Conservation (phyloP, 768 basidiomycete genomes). For the Boletus pseudopeckii region DNA sequence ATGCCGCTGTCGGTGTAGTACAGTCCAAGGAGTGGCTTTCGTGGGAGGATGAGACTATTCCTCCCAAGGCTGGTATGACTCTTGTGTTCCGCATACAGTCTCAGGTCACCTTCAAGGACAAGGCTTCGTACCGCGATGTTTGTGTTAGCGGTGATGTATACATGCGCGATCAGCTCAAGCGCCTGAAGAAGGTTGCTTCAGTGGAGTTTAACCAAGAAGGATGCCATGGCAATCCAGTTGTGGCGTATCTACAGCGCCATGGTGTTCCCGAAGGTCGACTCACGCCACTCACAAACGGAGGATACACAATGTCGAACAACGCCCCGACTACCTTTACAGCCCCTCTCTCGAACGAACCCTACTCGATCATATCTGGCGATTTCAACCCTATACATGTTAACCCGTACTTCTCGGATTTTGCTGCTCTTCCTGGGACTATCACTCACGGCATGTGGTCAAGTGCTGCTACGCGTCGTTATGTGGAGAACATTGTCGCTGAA, state of each 20-base stretch:
- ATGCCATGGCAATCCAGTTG: conserved; percentile 88
- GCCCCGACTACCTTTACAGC: conserved; percentile 68
- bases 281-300: conserved; percentile 76
- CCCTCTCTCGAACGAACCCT: conserved; percentile 91
- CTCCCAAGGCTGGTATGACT: conserved; percentile 74
- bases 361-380: conserved; percentile 94
- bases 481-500: conserved; percentile 92
- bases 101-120: conserved; percentile 88
- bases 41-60: conserved; percentile 81
- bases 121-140: conserved; percentile 76
- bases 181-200: conserved; percentile 82
- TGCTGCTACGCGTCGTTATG: conserved; percentile 87
- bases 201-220: conserved; percentile 86
- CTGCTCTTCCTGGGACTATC: conserved; percentile 91
- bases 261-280: conserved; percentile 76
- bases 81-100: conserved; percentile 90
- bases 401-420: conserved; percentile 95
- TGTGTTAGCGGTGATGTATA: conserved; percentile 83
- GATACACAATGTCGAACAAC: conserved; percentile 76
- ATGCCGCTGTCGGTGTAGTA: conserved; percentile 84
- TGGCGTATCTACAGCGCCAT: conserved; percentile 90
- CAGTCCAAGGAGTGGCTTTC: conserved; percentile 98
- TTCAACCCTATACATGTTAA: conserved; percentile 99
- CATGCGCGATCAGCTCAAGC: conserved; percentile 83
- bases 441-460: conserved; percentile 98